These are phyloP conservation scores for Dendrobium nobile DNA, from an alignment of 106 monocot genomes.

Conservation along the genomic window DNA sequence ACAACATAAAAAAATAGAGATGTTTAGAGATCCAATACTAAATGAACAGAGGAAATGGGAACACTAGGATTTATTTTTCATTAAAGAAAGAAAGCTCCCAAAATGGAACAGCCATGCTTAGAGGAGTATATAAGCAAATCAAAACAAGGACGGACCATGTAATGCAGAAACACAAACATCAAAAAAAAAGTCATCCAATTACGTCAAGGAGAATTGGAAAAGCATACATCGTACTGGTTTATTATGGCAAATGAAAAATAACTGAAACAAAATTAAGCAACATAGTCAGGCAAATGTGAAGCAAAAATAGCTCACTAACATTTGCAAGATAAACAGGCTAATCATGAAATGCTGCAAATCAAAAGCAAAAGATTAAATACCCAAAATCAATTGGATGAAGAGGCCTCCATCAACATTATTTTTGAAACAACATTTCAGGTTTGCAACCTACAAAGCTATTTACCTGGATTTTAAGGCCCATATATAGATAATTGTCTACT, in stretches of 20 bases:
- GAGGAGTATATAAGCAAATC: too few relatives aligned
- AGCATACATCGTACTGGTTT: background rate
- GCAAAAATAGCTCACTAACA: background rate
- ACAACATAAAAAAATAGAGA: too few relatives aligned
- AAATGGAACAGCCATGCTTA: too few relatives aligned
- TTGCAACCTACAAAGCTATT: background rate
- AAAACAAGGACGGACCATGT: background rate
- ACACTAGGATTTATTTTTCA: too few relatives aligned
- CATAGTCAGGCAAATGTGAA: background rate
- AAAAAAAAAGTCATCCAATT: background rate
- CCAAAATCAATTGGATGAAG: background rate
- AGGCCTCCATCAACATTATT: background rate
- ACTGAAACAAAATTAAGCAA: background rate
- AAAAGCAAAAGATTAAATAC: background rate
- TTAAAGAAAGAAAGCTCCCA: too few relatives aligned
- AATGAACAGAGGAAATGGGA: too few relatives aligned
- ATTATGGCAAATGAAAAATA: background rate
- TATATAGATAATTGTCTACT: background rate
- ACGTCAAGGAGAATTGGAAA: background rate
- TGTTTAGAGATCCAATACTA: too few relatives aligned
- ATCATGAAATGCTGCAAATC: background rate
- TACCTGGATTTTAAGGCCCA: background rate
- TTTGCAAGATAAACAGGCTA: background rate
- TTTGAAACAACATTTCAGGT: background rate
- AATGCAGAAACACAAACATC: background rate